A percentile compares a stretch with the other conserved stretches of the same genome.
Evolutionary conservation across 1,139 yeast genomes (phyloP).

Genomic region (Wickerhamiella pararugosa): DNA sequence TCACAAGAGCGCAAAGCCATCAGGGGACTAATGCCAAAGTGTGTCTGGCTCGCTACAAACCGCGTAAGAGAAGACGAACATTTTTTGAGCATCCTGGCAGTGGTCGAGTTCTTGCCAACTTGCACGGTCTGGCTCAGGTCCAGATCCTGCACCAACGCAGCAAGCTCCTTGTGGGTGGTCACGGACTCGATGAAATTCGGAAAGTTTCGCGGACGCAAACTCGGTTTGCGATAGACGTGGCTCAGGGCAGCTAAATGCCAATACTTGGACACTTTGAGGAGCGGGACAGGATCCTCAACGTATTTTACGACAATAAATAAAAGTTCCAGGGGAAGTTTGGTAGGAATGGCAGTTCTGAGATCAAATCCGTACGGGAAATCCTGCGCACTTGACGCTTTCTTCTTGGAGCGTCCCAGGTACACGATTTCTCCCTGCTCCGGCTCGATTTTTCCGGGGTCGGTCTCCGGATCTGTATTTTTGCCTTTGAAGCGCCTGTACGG

Average conservation of each 20-base stretch:
- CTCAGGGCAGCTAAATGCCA: conserved; percentile 50
- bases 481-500: conserved; percentile 7
- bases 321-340: conserved; percentile 46
- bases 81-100: conserved; percentile 65
- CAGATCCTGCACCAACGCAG: conserved; percentile 27
- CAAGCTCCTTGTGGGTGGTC: conserved; percentile 20
- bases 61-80: conserved; percentile 47
- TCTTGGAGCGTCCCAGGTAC: background rate
- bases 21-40: conserved; percentile 83
- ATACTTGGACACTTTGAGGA: conserved; percentile 43
- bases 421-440: background rate
- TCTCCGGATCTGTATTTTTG: background rate
- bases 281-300: conserved; percentile 28
- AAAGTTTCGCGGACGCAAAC: conserved; percentile 52
- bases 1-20: conserved; percentile 61
- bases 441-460: background rate
- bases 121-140: conserved; percentile 73
- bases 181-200: conserved; percentile 58
- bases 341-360: conserved; percentile 8
- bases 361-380: background rate
- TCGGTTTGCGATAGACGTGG: conserved; percentile 48
- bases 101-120: conserved; percentile 84
- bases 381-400: background rate
- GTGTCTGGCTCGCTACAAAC: conserved; percentile 86
- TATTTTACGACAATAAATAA: conserved; percentile 35